Evolutionary conservation across 208 protist species (phyloP), one percentile per base, ranked within the genome.

Genomic region (Wallacemonas rigidus): DNA sequence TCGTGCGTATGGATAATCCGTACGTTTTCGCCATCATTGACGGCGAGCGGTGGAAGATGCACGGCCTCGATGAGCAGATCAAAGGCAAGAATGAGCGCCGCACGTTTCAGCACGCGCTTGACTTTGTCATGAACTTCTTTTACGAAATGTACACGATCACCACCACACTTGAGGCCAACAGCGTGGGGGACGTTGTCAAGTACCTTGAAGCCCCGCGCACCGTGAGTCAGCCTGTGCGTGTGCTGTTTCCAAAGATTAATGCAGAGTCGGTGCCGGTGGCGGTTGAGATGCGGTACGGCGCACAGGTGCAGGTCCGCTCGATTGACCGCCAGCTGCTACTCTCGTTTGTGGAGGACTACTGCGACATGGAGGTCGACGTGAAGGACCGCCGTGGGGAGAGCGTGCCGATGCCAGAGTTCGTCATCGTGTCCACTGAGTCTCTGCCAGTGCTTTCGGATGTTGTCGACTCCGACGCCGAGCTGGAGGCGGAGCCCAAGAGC

Each of bases 51-150:
- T 96, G 88, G 88, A 64, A 58, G 39, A 72, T 92, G 41, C 80
- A 84, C 55, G 71, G 80, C 60, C 65, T 95, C 38, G 8, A 71
- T 12, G 73, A 76, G 15, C 60, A 69, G 17, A 43, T 92, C 47
- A 84, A 84, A 40, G 60, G 73, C 26, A 57, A 77, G 40, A 87
- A 67, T 58, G 67, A 76, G 11, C 63, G 69, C 58, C 58, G 62
- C 15, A 55, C 69, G 41, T 87, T 86, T 63, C 70, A 77, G 55
- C 67, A 77, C 39, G 67, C 93, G 26, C 68, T 83, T 8, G 87
- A 94, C 51, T 96, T 96, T 75, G 79, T 91, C 40, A 90, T 88
- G 75, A 74, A 65, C 58, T 93, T 96, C 65, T 90, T 93, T 74
- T 83, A 89, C 71, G 81, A 91, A 36, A 69, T 71, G 54, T 71